Percentiles rank a stretch among this genome's conserved stretches.
phyloP scores from a whole-genome alignment of 805 yeast genomes.

The Cyberlindnera xishuangbannaensis region DNA sequence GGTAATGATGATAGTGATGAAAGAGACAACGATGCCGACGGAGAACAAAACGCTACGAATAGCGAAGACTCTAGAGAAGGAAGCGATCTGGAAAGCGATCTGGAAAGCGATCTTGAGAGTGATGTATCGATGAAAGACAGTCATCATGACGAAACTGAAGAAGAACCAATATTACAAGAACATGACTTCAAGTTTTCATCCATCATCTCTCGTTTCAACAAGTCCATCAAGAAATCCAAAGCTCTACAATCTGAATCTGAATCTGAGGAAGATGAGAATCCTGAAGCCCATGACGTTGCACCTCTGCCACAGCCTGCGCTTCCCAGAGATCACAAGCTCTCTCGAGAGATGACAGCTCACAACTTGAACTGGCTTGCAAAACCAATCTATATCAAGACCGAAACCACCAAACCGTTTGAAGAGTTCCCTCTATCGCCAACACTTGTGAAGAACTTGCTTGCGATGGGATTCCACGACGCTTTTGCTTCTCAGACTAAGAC shows the following conservation, averaged over 20 bases:
- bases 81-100: conserved; percentile 1
- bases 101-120: conserved; percentile 5
- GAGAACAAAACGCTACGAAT: no score
- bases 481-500: conserved; percentile 76
- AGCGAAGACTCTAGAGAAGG: conserved; percentile 12
- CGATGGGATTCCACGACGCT: conserved; percentile 46
- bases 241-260: conserved; percentile 15
- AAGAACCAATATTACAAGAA: conserved; percentile 18
- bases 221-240: conserved; percentile 28
- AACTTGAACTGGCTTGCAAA: conserved; percentile 61
- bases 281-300: conserved; percentile 40
- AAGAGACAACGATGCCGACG: background rate
- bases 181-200: conserved; percentile 40
- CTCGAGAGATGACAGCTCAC: conserved; percentile 28
- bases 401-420: conserved; percentile 39
- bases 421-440: conserved; percentile 39
- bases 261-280: conserved; percentile 21
- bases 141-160: conserved; percentile 15
- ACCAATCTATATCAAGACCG: conserved; percentile 54
- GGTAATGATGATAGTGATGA: conserved; percentile 17
- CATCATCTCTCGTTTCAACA: conserved; percentile 48
- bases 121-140: conserved; percentile 14
- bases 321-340: conserved; percentile 44
- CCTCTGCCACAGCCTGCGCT: conserved; percentile 84
- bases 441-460: conserved; percentile 41